These are phyloP conservation scores for Sporothrix variecibatus DNA, from an alignment of 2,329 filamentous ascomycete species.

Conservation along the genomic window DNA sequence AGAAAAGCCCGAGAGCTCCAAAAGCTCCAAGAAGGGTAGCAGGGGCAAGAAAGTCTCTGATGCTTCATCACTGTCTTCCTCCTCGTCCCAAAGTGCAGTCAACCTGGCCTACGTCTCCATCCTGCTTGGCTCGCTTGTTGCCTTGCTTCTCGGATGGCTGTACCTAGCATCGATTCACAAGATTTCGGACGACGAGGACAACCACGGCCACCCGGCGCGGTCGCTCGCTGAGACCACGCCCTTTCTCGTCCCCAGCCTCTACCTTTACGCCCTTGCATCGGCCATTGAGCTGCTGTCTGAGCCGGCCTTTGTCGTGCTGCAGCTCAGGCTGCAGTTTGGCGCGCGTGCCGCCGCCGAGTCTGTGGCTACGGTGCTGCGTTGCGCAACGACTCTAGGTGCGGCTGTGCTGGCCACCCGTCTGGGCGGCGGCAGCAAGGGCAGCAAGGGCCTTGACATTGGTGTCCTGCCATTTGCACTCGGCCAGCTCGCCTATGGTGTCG, in stretches of 20 bases:
- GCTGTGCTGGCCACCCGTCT: conserved; percentile 54
- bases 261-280: conserved; percentile 58
- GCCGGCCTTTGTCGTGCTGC: conserved; percentile 85
- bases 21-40: neutral
- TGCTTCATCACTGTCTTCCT: neutral
- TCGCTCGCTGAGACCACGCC: conserved; percentile 52
- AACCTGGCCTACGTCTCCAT: conserved; percentile 86
- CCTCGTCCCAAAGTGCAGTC: conserved; percentile 71
- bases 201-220: conserved; percentile 39
- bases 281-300: conserved; percentile 79
- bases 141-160: conserved; percentile 63
- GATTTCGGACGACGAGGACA: neutral
- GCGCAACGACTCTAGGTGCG: conserved; percentile 69
- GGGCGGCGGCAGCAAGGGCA: neutral
- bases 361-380: conserved; percentile 76
- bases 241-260: conserved; percentile 59
- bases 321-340: conserved; percentile 77
- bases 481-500: conserved; percentile 73
- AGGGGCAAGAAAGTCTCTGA: conserved; percentile 9
- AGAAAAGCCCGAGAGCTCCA: conserved; percentile 11
- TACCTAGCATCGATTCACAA: conserved; percentile 60
- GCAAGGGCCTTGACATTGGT: conserved; percentile 61
- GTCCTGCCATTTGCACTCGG: conserved; percentile 88
- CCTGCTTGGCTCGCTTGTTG: conserved; percentile 65
- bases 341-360: conserved; percentile 82